Base-by-base conservation (phyloP, 768 basidiomycete genomes). In the Panaeolus cyanescens region DNA sequence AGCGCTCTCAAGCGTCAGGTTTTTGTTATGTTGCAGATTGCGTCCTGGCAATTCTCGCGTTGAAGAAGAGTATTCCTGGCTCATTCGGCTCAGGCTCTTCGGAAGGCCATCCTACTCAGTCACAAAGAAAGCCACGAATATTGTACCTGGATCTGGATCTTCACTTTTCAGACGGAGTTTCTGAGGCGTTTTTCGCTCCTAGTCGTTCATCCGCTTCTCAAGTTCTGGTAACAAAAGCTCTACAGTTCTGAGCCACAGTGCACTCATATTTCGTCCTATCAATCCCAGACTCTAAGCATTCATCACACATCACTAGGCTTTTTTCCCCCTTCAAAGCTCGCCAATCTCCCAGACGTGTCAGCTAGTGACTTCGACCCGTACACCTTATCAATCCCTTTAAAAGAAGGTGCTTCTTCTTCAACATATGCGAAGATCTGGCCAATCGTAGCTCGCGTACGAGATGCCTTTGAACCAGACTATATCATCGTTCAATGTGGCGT, bases 1-100 rank as follows among this genome's bases (percentile, higher is more conserved):
- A 87, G 55, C 90, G 92, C 70, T 81, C 85, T 0, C 80, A 78
- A 40, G 95, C 95, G 0, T 86, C 91, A 3, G 96, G 96, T 0
- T 99, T 92, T 74, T 99, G 96, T 78, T 99, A 97, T 70, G 91
- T 98, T 20, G 91, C 93, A 1, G 96, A 98, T 70, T 88, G 90
- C 58, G 84, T 95, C 9, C 82, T 98, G 1, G 90, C 90, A 0
- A 87, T 97, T 60, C 82, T 96, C 59, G 77, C 83, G 4, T 81
- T 97, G 40, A 87, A 84, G 64, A 80, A 80, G 64, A 70, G 56
- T 62, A 54, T 62, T 61, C 64, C 59, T 54, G n/a, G n/a, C n/a
- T n/a, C n/a, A n/a, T 64, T 64, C 42, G 67, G 68, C n/a, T 40
- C 70, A 17, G 25, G 64, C 58, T 33, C 59, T 5, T 17, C 33